These are phyloP conservation scores for Phaeosphaeriaceae sp. DNA, from an alignment of 2,329 filamentous ascomycete species.

Conservation along the genomic window DNA sequence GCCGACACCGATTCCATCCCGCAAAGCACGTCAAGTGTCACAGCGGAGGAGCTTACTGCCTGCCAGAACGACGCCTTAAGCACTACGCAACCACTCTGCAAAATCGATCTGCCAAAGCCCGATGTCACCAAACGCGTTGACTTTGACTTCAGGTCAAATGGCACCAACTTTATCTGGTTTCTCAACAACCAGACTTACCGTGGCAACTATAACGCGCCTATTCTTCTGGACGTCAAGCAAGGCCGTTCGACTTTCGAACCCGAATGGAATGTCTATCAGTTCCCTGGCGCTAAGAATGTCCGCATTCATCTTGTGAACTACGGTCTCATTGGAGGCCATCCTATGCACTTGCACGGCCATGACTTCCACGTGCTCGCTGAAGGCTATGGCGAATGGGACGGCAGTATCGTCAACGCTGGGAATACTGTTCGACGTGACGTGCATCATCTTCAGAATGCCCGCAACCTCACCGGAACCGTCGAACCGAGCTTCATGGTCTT, in stretches of 20 bases:
- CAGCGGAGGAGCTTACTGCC: conserved; percentile 20
- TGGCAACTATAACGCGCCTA: conserved; percentile 32
- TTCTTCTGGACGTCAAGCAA: conserved; percentile 24
- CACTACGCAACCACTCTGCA: conserved; percentile 25
- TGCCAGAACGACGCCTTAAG: conserved; percentile 26
- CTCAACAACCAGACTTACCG: conserved; percentile 34
- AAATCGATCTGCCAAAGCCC: conserved; percentile 29
- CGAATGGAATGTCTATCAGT: conserved; percentile 50
- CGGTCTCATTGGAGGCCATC: conserved; percentile 44
- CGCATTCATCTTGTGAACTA: conserved; percentile 49
- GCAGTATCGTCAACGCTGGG: conserved; percentile 42
- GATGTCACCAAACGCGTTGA: conserved; percentile 23
- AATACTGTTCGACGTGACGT: conserved; percentile 52
- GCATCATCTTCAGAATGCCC: conserved; percentile 24
- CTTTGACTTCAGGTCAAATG: conserved; percentile 32
- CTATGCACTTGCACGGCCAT: conserved; percentile 49
- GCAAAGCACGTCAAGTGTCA: conserved; percentile 44
- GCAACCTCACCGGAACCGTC: conserved; percentile 24
- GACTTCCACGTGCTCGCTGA: conserved; percentile 56
- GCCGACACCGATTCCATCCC: conserved; percentile 61
- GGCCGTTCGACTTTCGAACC: conserved; percentile 22
- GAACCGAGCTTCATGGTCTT: conserved; percentile 49
- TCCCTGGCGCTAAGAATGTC: conserved; percentile 47
- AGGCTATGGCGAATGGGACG: conserved; percentile 53
- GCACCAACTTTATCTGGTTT: conserved; percentile 33